phyloP scores from a whole-genome alignment of 305 asterid genomes.

The Caryopteris hybrid region DNA sequence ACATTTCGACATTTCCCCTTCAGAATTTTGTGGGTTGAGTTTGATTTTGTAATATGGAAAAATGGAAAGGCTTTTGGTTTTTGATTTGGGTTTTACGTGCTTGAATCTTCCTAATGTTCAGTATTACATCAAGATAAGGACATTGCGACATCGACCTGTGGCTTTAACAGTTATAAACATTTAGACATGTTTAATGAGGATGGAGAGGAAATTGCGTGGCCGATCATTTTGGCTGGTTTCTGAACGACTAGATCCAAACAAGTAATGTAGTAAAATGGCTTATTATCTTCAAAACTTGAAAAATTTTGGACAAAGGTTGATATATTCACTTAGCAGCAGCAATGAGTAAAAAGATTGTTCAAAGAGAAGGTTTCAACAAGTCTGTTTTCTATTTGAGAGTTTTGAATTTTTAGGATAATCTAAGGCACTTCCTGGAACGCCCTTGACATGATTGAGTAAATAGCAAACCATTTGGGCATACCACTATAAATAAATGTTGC shows the following conservation, averaged over 20 bases:
- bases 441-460: neutral
- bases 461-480: neutral
- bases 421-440: neutral
- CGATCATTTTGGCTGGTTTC: neutral
- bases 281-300: neutral
- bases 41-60: constrained; percentile 9
- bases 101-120: constrained; percentile 1
- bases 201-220: neutral
- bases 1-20: neutral
- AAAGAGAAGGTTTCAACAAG: neutral
- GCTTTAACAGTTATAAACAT: neutral
- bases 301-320: neutral
- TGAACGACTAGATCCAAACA: neutral
- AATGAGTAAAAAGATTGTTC: neutral
- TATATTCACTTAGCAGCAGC: neutral
- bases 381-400: neutral
- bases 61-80: neutral
- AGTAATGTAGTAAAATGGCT: neutral
- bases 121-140: neutral
- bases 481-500: neutral
- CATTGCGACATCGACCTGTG: neutral
- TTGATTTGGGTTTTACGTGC: neutral
- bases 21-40: neutral
- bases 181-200: neutral
- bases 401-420: neutral